phyloP scores from a whole-genome alignment of 305 asterid genomes.

The Plantago lanceolata region DNA sequence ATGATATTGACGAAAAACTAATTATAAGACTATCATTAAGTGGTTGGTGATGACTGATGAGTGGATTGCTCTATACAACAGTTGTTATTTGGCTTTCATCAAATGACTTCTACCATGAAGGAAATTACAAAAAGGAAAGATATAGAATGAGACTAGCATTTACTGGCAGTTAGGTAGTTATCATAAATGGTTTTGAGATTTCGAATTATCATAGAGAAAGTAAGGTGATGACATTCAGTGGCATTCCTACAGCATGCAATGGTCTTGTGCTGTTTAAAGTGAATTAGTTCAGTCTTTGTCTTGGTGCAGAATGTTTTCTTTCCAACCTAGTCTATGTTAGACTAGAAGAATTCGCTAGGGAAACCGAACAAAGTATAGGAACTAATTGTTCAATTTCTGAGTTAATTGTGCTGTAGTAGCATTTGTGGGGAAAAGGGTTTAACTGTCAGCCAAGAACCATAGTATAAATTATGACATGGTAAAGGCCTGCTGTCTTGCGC shows the following conservation, averaged over 20 bases:
- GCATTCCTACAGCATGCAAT: too few species aligned
- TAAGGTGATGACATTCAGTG: not conserved
- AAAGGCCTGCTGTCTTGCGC: conserved; percentile 1
- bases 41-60: not conserved
- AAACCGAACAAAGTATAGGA: too few species aligned
- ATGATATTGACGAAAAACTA: too few species aligned
- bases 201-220: not conserved
- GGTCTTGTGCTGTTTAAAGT: too few species aligned
- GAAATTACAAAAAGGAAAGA: not conserved
- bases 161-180: not conserved
- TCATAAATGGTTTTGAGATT: not conserved
- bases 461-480: not conserved
- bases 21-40: not conserved
- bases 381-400: too few species aligned
- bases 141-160: not conserved
- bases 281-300: not conserved
- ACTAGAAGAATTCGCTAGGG: not conserved
- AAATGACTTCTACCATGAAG: too few species aligned
- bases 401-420: not conserved
- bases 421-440: not conserved
- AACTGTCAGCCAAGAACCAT: conserved; percentile 9
- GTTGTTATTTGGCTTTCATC: not conserved
- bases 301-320: not conserved
- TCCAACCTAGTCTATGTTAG: not conserved
- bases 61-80: conserved; percentile 3